Percentiles rank a stretch among this genome's conserved stretches.
Conservation (phyloP, 176 grass and related monocot species). For the Ananas comosus region DNA sequence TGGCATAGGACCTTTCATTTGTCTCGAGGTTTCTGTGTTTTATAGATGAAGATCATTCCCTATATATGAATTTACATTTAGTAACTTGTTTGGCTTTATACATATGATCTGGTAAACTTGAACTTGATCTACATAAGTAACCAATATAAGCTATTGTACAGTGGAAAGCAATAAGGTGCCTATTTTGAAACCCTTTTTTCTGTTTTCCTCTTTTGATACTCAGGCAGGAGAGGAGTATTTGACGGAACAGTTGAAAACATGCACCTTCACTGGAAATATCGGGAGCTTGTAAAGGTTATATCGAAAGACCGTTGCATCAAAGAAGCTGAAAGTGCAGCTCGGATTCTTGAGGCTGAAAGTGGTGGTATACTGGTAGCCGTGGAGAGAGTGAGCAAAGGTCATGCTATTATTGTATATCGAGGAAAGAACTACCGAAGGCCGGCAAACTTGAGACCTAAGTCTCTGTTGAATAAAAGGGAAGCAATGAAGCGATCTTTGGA, state of each 20-base stretch:
- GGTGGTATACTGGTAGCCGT: constrained; percentile 88
- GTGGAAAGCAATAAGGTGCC: not conserved
- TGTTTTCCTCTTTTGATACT: constrained; percentile 16
- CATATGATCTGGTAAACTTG: not conserved
- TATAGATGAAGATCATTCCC: too few species aligned
- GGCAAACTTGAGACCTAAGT: constrained; percentile 55
- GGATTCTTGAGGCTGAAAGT: constrained; percentile 69
- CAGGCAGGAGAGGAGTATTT: constrained; percentile 92
- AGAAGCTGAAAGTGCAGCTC: constrained; percentile 55
- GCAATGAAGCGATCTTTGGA: constrained; percentile 71
- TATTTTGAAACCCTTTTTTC: not conserved
- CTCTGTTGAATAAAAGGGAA: constrained; percentile 63
- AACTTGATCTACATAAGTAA: not conserved
- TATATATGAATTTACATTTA: too few species aligned
- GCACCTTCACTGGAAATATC: constrained; percentile 97
- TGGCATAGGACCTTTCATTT: too few species aligned
- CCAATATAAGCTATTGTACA: not conserved
- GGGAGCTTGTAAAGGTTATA: constrained; percentile 84
- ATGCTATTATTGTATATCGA: constrained; percentile 87
- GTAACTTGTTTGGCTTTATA: not conserved
- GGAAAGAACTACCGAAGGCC: constrained; percentile 91
- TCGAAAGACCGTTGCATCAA: constrained; percentile 63
- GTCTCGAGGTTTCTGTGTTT: too few species aligned
- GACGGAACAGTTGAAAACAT: constrained; percentile 92
- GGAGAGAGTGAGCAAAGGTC: constrained; percentile 79